Conservation (phyloP, 1,284 basidiomycete genomes). For the Phylloporus sp. region DNA sequence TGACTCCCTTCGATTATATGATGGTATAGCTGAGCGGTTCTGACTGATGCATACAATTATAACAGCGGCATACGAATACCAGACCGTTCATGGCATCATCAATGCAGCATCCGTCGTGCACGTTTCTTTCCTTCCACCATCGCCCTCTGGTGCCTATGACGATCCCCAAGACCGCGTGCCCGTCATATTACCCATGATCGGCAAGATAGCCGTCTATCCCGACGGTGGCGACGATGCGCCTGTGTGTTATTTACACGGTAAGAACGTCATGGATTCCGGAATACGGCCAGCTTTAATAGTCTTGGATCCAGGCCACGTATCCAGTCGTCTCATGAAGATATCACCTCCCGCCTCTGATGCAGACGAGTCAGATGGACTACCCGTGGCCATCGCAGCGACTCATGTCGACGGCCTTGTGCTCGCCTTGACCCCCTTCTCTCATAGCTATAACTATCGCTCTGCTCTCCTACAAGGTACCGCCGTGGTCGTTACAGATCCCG, state of each 20-base stretch:
- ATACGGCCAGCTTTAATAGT: not conserved
- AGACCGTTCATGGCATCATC: slow-evolving; percentile 27
- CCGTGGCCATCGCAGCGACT: slow-evolving; percentile 30
- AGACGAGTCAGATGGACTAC: slow-evolving; percentile 12
- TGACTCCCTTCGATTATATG: slow-evolving; percentile 13
- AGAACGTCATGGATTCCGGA: not conserved
- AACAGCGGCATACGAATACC: slow-evolving; percentile 26
- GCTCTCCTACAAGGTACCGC: slow-evolving; percentile 28
- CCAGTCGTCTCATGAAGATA: slow-evolving; percentile 35
- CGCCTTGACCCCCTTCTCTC: slow-evolving; percentile 28
- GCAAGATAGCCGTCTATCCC: slow-evolving; percentile 27
- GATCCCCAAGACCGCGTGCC: slow-evolving; percentile 20
- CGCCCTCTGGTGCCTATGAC: slow-evolving; percentile 17
- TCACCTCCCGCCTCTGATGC: not conserved
- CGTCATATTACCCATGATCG: slow-evolving; percentile 32
- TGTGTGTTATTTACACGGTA: slow-evolving; percentile 32
- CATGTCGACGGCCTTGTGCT: slow-evolving; percentile 31
- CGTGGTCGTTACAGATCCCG: slow-evolving; percentile 15
- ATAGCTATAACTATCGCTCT: slow-evolving; percentile 34
- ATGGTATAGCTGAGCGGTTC: not conserved
- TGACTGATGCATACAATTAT: not conserved
- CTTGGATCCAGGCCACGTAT: slow-evolving; percentile 21
- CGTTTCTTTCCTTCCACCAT: slow-evolving; percentile 29
- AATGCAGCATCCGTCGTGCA: slow-evolving; percentile 30
- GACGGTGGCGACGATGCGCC: slow-evolving; percentile 10